A percentile compares a stretch with the other conserved stretches of the same genome.
These are phyloP conservation scores for Boletus rex-veris DNA, from an alignment of 768 basidiomycete genomes.

Conservation along the genomic window DNA sequence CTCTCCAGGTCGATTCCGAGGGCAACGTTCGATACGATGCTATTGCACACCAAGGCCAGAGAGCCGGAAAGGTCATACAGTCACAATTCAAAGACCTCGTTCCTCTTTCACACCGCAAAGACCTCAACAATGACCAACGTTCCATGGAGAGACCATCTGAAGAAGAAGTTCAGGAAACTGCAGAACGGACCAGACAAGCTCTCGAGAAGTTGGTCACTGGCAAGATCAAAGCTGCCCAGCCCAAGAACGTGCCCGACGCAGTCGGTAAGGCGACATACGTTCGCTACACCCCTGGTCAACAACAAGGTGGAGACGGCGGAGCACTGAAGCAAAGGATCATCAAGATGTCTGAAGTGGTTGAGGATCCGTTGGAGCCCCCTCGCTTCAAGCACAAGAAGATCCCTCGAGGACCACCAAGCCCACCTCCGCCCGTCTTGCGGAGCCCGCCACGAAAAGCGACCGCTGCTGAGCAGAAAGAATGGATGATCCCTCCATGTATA, in stretches of 20 bases:
- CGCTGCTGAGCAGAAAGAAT: conserved; percentile 97
- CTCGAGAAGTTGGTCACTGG: conserved; percentile 91
- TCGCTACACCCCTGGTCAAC: conserved; percentile 94
- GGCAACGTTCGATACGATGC: conserved; percentile 97
- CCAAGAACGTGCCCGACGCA: conserved; percentile 86
- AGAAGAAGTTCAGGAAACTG: conserved; percentile 85
- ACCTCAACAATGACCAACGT: conserved; percentile 70
- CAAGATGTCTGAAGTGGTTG: conserved; percentile 97
- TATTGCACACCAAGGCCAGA: conserved; percentile 93
- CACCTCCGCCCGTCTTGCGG: conserved; percentile 91
- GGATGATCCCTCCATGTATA: conserved; percentile 99
- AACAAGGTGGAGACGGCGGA: conserved; percentile 56
- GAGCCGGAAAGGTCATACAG: conserved; percentile 80
- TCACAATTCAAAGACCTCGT: conserved; percentile 98
- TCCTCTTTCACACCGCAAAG: conserved; percentile 84
- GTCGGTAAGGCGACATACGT: conserved; percentile 87
- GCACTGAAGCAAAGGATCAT: conserved; percentile 89
- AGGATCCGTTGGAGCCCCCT: conserved; percentile 96
- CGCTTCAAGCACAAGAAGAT: conserved; percentile 99
- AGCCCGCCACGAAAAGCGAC: conserved; percentile 96
- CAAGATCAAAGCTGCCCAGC: conserved; percentile 98
- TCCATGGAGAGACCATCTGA: conserved; percentile 91
- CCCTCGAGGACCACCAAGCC: conserved; percentile 92
- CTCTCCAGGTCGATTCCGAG: conserved; percentile 93
- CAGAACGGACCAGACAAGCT: conserved; percentile 86